A percentile compares a stretch with the other conserved stretches of the same genome.
Evolutionary conservation across 176 grass and related monocot genomes (phyloP).

Genomic region (Lolium rigidum): DNA sequence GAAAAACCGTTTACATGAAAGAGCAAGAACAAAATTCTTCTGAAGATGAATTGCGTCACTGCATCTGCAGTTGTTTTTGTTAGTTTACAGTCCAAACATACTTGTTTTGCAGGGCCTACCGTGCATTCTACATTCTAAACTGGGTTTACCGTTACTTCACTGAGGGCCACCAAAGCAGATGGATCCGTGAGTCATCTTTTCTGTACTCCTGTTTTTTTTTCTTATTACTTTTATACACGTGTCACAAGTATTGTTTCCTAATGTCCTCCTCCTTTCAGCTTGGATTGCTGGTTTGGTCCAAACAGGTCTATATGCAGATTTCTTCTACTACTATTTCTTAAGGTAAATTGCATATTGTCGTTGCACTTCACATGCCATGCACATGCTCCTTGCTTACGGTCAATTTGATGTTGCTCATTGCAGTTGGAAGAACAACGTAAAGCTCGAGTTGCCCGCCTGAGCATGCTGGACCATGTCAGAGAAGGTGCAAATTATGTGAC

Average conservation of each 20-base stretch:
- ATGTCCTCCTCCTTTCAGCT: conserved; percentile 57
- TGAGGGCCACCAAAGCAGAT: conserved; percentile 73
- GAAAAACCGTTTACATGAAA: background rate
- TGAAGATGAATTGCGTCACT: background rate
- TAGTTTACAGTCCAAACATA: background rate
- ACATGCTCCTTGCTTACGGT: background rate
- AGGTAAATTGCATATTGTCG: conserved; percentile 56
- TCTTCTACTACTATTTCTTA: conserved; percentile 97
- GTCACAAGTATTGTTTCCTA: too few species aligned
- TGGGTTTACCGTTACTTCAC: conserved; percentile 96
- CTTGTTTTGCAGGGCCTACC: conserved; percentile 73
- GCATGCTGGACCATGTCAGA: background rate
- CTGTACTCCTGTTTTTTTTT: too few species aligned
- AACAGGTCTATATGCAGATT: conserved; percentile 90
- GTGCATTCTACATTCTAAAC: conserved; percentile 92
- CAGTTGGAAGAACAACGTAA: conserved; percentile 99
- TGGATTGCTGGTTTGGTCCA: conserved; percentile 95
- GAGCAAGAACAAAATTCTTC: background rate
- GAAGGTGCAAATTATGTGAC: conserved; percentile 8
- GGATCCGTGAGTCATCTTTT: conserved; percentile 95
- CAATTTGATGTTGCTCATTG: conserved; percentile 1
- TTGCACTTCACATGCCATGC: background rate
- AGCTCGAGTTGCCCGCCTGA: conserved; percentile 93
- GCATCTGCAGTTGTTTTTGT: background rate
- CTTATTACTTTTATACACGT: too few species aligned